A percentile compares a stretch with the other conserved stretches of the same genome.
Conservation (phyloP, 2,329 filamentous ascomycete species). For the Aspergillus sp. region DNA sequence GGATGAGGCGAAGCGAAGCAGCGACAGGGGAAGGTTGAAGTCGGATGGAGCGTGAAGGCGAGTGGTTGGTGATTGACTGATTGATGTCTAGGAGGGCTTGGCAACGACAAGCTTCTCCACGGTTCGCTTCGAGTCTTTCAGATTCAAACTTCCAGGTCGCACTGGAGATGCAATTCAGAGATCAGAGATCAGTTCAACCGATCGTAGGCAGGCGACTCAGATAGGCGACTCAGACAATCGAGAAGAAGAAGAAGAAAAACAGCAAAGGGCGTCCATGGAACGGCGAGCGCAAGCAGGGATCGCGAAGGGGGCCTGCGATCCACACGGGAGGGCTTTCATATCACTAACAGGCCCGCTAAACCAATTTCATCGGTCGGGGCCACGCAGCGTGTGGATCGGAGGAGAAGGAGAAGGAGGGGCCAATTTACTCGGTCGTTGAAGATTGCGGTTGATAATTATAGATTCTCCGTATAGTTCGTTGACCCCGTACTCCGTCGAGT, state of each 20-base stretch:
- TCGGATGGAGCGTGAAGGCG: slow-evolving; percentile 1
- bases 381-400: slow-evolving; percentile 25
- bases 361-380: slow-evolving; percentile 22
- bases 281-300: slow-evolving; percentile 17
- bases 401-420: not conserved
- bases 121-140: not conserved
- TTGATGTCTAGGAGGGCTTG: not conserved
- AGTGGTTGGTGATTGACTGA: not conserved
- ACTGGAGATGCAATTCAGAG: not conserved
- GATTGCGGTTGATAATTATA: not conserved
- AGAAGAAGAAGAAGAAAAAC: not conserved
- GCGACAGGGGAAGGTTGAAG: slow-evolving; percentile 12
- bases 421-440: not conserved
- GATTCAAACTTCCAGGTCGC: not conserved
- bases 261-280: not conserved
- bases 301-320: slow-evolving; percentile 17
- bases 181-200: not conserved
- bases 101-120: not conserved
- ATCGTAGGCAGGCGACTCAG: not conserved
- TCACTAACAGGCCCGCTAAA: slow-evolving; percentile 8
- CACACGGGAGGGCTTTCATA: slow-evolving; percentile 14
- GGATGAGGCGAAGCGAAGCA: slow-evolving; percentile 6
- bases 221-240: not conserved
- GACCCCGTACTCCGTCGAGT: no score
- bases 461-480: not conserved